Percentiles rank a stretch among this genome's conserved stretches.
Conservation (phyloP, 2,329 filamentous ascomycete genomes). For the Chrysoporthe cubensis region DNA sequence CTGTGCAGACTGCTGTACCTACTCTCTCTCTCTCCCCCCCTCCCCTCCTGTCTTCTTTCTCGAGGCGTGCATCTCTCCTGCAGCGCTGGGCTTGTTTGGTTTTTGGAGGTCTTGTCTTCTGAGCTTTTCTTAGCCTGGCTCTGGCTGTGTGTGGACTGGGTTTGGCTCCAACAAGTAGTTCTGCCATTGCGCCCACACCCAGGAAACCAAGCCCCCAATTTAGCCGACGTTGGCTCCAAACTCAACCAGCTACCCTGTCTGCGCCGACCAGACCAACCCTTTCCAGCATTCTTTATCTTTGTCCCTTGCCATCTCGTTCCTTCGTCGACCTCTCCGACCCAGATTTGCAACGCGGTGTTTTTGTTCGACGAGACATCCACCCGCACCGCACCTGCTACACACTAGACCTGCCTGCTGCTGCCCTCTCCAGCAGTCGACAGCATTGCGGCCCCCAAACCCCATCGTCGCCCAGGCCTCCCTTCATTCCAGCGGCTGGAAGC, state of each 20-base stretch:
- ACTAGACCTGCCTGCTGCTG: background rate
- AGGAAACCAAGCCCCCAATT: background rate
- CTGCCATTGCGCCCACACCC: background rate
- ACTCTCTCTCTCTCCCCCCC: no score
- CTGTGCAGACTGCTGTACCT: no score
- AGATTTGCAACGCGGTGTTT: background rate
- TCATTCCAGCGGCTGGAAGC: constrained; percentile 4
- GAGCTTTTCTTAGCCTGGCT: background rate
- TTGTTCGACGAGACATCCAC: background rate
- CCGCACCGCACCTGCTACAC: background rate
- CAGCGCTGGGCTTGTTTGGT: background rate
- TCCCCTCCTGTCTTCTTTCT: no score
- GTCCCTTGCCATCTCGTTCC: background rate
- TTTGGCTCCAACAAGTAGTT: background rate
- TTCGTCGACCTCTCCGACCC: background rate
- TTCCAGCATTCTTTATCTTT: background rate
- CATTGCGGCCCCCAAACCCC: background rate
- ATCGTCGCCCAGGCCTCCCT: background rate
- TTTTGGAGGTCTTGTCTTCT: background rate
- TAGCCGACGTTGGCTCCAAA: background rate
- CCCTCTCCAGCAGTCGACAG: background rate
- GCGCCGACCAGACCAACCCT: background rate
- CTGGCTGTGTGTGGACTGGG: background rate
- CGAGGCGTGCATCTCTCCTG: background rate
- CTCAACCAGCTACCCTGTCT: background rate